Evolutionary conservation across 116 monocot species (phyloP).

Genomic region (Zostera marina): DNA sequence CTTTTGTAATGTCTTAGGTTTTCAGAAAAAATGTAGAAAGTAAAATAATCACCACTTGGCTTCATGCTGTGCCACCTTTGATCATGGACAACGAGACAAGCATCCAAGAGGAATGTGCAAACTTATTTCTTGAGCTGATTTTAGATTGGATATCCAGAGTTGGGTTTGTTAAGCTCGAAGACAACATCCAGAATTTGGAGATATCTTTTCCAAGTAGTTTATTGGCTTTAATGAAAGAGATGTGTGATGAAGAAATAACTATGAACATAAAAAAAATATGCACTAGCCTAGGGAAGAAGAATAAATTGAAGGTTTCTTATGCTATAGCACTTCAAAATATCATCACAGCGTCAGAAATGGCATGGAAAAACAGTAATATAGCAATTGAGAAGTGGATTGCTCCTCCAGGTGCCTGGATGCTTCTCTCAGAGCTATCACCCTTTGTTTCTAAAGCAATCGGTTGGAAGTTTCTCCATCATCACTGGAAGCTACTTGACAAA

Average conservation of each 20-base stretch:
- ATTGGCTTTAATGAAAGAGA: slow-evolving; percentile 42
- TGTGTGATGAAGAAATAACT: slow-evolving; percentile 59
- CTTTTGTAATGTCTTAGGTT: slow-evolving; percentile 19
- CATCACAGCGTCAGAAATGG: slow-evolving; percentile 58
- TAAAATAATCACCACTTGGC: slow-evolving; percentile 65
- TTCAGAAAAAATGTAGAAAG: slow-evolving; percentile 50
- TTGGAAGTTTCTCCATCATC: slow-evolving; percentile 90
- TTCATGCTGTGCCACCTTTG: slow-evolving; percentile 65
- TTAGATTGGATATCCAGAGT: slow-evolving; percentile 50
- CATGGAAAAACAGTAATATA: slow-evolving; percentile 38
- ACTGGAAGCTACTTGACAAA: slow-evolving; percentile 87
- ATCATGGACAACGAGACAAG: slow-evolving; percentile 76
- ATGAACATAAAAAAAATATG: slow-evolving; percentile 77
- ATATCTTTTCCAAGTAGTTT: slow-evolving; percentile 40
- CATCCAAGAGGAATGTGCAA: slow-evolving; percentile 93
- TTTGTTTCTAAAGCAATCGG: slow-evolving; percentile 59
- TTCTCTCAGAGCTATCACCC: slow-evolving; percentile 70
- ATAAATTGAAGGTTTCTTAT: slow-evolving; percentile 44
- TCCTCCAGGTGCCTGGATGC: slow-evolving; percentile 79
- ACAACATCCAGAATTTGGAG: slow-evolving; percentile 17
- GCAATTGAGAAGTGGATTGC: slow-evolving; percentile 71
- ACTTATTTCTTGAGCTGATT: slow-evolving; percentile 85
- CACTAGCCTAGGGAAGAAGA: slow-evolving; percentile 89
- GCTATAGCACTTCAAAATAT: slow-evolving; percentile 63
- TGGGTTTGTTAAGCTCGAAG: slow-evolving; percentile 12